Evolutionary conservation across 306 rosid genomes (phyloP).

Genomic region (Astragalus glycyphyllos): DNA sequence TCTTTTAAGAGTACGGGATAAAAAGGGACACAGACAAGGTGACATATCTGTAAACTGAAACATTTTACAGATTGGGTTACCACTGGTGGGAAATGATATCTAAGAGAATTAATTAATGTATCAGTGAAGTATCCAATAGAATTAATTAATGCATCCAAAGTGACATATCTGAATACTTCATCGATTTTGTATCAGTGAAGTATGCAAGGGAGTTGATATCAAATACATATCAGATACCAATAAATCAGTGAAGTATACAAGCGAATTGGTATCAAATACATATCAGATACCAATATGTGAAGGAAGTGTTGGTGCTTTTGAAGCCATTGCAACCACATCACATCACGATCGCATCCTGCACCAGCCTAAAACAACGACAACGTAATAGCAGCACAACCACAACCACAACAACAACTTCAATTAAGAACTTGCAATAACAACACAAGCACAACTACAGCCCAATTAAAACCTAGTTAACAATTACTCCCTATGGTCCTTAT

Average conservation of each 20-base stretch:
- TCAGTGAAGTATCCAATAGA: too few species aligned
- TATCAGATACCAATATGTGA: slow-evolving; percentile 11
- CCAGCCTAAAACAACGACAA: slow-evolving; percentile 3
- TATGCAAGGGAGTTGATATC: background rate
- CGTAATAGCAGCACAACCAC: background rate
- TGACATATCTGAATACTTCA: slow-evolving; percentile 3
- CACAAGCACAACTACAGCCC: background rate
- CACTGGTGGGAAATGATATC: too few species aligned
- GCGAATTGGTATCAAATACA: background rate
- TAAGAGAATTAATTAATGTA: too few species aligned
- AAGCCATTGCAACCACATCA: background rate
- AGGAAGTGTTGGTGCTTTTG: background rate
- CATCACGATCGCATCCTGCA: background rate
- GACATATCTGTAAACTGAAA: too few species aligned
- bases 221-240: slow-evolving; percentile 10
- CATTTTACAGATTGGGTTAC: too few species aligned
- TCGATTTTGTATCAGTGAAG: background rate
- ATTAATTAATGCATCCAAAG: too few species aligned
- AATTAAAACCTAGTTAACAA: slow-evolving; percentile 18
- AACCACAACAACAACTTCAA: background rate
- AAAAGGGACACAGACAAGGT: too few species aligned
- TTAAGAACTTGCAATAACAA: background rate
- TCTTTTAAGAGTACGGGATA: too few species aligned
- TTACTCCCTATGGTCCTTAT: too few species aligned
- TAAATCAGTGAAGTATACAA: too few species aligned